Conservation (phyloP, 2,329 filamentous ascomycete species). For the Paraphaeosphaeria sporulosa region DNA sequence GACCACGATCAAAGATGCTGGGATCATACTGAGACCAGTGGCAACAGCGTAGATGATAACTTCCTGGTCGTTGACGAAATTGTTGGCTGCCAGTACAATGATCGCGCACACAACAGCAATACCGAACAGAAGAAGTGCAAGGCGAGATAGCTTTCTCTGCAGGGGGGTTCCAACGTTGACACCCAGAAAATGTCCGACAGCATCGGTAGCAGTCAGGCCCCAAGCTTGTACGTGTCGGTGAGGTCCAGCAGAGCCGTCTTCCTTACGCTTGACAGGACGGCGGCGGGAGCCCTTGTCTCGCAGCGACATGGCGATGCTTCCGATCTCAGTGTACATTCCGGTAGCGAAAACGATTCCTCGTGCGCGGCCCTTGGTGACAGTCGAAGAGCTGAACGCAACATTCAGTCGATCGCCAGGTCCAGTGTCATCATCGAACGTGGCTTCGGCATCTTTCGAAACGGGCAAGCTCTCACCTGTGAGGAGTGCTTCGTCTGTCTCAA, state of each 20-base stretch:
- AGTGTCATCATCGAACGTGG: conserved; percentile 60
- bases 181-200: conserved; percentile 49
- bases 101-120: conserved; percentile 49
- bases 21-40: conserved; percentile 50
- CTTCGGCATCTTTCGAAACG: conserved; percentile 68
- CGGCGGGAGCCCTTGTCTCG: conserved; percentile 54
- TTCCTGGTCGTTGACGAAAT: conserved; percentile 48
- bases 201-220: conserved; percentile 56
- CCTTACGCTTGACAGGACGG: conserved; percentile 53
- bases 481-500: conserved; percentile 76
- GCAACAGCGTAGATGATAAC: conserved; percentile 52
- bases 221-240: conserved; percentile 59
- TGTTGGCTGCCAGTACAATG: conserved; percentile 51
- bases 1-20: conserved; percentile 47
- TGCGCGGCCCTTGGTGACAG: conserved; percentile 73
- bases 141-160: conserved; percentile 47
- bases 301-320: conserved; percentile 74
- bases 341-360: conserved; percentile 72
- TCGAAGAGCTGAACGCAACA: conserved; percentile 74
- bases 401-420: conserved; percentile 74
- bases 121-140: conserved; percentile 45
- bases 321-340: conserved; percentile 76
- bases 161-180: conserved; percentile 51
- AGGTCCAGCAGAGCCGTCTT: conserved; percentile 42
- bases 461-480: conserved; percentile 75